Evolutionary conservation across 1,284 basidiomycete genomes (phyloP), one percentile per base, ranked within the genome.

Genomic region (Ceratobasidium sp.): DNA sequence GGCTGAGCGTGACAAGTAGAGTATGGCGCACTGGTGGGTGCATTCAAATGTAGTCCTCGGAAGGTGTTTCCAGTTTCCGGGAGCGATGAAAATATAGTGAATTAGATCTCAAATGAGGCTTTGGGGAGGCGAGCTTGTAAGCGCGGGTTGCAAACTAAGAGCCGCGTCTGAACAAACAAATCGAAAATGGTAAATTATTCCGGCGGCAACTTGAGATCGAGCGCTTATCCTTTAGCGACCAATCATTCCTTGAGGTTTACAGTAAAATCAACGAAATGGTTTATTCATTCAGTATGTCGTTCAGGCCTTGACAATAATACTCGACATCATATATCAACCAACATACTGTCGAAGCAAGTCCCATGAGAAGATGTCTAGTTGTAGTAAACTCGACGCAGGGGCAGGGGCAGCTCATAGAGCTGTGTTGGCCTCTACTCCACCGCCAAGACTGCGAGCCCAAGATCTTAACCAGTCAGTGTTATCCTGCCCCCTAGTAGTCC

Each of bases 391-490:
- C 23, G 14, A 52, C 18, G 13, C 1, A 11, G 49, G 49, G 49
- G n/a, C 43, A 44, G 18, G 8, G 43, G 43, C 43, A 18, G 43
- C 38, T 71, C 28, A 58, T 57, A 74, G 47, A 38, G 62, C 63
- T 13, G 63, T 23, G 41, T 74, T 72, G 23, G 73, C 63, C 61
- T 72, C 52, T 32, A 72, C 28, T 4, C 54, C 74, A 44, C 73
- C 71, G 21, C 72, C 55, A n/a, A 73, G 46, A 21, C 49, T 73
- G 21, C 66, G 54, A 54, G 69, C 61, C 74, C 74, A 75, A 38
- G 59, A 66, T 30, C 74, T 49, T 57, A 72, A 52, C 30, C 71
- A 67, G 16, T 64, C 64, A 46, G 70, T 67, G 28, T 64, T 61
- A 35, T 63, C 38, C n/a, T 41, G 58, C 18, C 59, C 46, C 46